phyloP scores from a whole-genome alignment of 2,329 filamentous ascomycete genomes.

The Xylariaceae sp. region DNA sequence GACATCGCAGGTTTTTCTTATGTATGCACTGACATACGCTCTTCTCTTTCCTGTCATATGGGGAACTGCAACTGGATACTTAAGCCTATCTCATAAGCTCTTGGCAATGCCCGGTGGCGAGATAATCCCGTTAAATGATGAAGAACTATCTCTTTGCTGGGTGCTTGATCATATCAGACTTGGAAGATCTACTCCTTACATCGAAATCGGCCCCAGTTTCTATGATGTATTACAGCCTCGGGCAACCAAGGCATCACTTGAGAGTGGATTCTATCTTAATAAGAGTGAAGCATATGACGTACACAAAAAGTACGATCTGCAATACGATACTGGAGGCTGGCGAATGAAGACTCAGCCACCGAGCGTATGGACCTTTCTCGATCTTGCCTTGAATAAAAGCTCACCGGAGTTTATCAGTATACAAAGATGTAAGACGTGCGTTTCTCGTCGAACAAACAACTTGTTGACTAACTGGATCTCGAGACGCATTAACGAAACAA shows the following conservation, averaged over 20 bases:
- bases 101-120: slow-evolving; percentile 8
- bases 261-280: neutral
- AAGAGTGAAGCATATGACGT: neutral
- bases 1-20: too few species aligned
- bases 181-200: neutral
- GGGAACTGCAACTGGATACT: slow-evolving; percentile 8
- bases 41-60: slow-evolving; percentile 7
- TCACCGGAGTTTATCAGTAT: neutral
- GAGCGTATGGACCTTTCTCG: neutral
- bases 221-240: neutral
- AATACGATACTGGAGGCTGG: neutral
- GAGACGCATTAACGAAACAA: neutral
- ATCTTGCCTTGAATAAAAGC: neutral
- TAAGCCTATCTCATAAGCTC: slow-evolving; percentile 10
- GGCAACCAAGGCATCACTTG: neutral
- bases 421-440: neutral
- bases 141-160: slow-evolving; percentile 5
- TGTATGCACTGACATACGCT: slow-evolving; percentile 2
- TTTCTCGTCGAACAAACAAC: neutral
- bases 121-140: neutral
- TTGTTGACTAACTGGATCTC: neutral
- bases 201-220: slow-evolving; percentile 1
- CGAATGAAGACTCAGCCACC: neutral
- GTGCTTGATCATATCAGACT: slow-evolving; percentile 2
- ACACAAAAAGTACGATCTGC: neutral